Base-by-base conservation (phyloP, 495 filamentous ascomycete species). In the Elaphomyces granulatus region DNA sequence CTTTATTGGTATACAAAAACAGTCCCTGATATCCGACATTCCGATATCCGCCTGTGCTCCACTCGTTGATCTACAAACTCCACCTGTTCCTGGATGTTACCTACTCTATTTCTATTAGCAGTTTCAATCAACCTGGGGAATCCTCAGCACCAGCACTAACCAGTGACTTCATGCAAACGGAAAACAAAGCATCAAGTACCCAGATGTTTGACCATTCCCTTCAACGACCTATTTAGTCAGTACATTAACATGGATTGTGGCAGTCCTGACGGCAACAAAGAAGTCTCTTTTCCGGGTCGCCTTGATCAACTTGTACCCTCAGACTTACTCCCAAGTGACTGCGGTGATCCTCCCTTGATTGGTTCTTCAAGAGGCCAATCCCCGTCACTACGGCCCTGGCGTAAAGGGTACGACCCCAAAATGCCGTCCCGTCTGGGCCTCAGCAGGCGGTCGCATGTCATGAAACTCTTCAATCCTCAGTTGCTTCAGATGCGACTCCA, bases 151-250 rank as follows among this genome's bases (percentile, higher is more conserved):
- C 23, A 6, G 12, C 12, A 6, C 23, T 12, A 6, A 6, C 23
- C 23, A 28, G 12, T 28, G 6, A 6, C 23, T 28, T 28, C 12
- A 12, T 56, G 61, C 58, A 66, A 68, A 66, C 64, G 64, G 61
- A 63, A 54, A 52, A 53, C 53, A 43, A 59, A 57, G 49, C 46
- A 45, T 43, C 56, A 67, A 58, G 40, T 49, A 56, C 63, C 41
- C 64, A 69, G 52, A 51, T 48, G 33, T 63, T 61, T 32, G 66
- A 71, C 44, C 63, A 72, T 48, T 67, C 65, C 15, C 66, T n/a
- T 63, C 56, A 66, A 65, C 54, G 63, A 67, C 48, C 47, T 71
- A 46, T 70, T 71, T 54, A 67, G 63, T 49, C 64, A 71, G 55
- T 68, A 63, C 48, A 61, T 70, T 54, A 65, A 68, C 42, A 57